phyloP scores from a whole-genome alignment of 441 rosid genomes.

The Bocquillonia castaneifolia region DNA sequence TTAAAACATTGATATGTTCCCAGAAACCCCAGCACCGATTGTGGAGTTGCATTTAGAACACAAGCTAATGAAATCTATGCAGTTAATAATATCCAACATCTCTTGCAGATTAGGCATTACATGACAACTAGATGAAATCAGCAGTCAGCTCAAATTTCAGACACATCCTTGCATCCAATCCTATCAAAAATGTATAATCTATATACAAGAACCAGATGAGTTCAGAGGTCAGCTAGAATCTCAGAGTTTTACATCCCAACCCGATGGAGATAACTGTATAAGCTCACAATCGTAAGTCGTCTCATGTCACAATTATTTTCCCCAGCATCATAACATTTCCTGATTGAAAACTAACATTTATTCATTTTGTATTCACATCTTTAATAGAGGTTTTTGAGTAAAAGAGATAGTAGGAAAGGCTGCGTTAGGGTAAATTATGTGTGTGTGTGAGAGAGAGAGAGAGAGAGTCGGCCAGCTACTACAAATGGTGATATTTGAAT shows the following conservation, averaged over 20 bases:
- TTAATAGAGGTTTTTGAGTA: neutral
- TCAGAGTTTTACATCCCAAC: neutral
- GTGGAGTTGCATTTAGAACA: neutral
- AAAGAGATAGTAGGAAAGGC: neutral
- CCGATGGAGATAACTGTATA: neutral
- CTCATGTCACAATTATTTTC: too few species aligned
- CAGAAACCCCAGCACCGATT: neutral
- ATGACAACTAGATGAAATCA: neutral
- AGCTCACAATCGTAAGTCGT: neutral
- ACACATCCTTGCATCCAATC: too few species aligned
- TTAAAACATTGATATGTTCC: neutral
- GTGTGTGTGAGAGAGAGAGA: neutral
- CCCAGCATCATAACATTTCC: too few species aligned
- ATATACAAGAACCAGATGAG: neutral
- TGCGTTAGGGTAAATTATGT: too few species aligned
- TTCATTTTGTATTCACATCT: too few species aligned
- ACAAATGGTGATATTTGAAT: neutral
- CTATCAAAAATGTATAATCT: too few species aligned
- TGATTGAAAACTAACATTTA: neutral
- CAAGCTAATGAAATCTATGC: neutral
- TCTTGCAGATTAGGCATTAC: neutral
- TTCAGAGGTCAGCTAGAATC: neutral
- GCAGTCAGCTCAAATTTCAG: neutral
- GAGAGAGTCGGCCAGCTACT: neutral
- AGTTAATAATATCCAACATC: neutral